A percentile compares a stretch with the other conserved stretches of the same genome.
These are phyloP conservation scores for Herpetomonas samuelpessoai DNA, from an alignment of 208 protist genomes.

Conservation along the genomic window DNA sequence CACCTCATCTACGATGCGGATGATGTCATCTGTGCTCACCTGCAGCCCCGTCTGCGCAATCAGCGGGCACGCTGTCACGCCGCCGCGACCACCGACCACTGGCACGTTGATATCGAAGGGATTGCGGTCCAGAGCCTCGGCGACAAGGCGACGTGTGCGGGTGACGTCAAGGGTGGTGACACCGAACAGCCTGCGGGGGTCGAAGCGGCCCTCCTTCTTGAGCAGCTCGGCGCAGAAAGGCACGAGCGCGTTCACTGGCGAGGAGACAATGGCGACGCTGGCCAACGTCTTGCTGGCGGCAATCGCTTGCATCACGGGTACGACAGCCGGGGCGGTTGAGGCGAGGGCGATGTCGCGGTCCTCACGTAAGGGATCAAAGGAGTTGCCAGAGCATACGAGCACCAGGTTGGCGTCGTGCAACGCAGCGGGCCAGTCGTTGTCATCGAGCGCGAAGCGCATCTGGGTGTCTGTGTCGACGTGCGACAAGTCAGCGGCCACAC, in stretches of 20 bases:
- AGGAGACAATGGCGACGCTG: slow-evolving; percentile 85
- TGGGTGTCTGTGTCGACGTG: slow-evolving; percentile 68
- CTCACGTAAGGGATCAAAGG: slow-evolving; percentile 88
- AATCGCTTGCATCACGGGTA: slow-evolving; percentile 64
- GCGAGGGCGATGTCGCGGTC: slow-evolving; percentile 89
- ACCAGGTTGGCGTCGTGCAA: slow-evolving; percentile 81
- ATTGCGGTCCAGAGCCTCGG: slow-evolving; percentile 57
- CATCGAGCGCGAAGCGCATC: slow-evolving; percentile 30
- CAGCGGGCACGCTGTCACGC: slow-evolving; percentile 88
- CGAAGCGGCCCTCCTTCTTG: slow-evolving; percentile 62
- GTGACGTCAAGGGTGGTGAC: slow-evolving; percentile 93
- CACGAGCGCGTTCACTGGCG: slow-evolving; percentile 93
- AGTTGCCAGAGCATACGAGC: slow-evolving; percentile 86
- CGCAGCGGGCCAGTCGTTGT: slow-evolving; percentile 49
- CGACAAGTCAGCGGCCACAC: slow-evolving; percentile 71
- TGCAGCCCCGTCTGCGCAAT: slow-evolving; percentile 80
- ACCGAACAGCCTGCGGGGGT: slow-evolving; percentile 87
- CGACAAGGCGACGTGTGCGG: slow-evolving; percentile 62
- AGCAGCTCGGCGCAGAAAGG: slow-evolving; percentile 90
- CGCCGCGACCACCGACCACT: slow-evolving; percentile 94
- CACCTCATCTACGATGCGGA: slow-evolving; percentile 41
- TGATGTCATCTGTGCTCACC: slow-evolving; percentile 47
- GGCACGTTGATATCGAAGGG: slow-evolving; percentile 81
- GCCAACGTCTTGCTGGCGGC: slow-evolving; percentile 71
- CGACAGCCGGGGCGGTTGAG: slow-evolving; percentile 71